These are phyloP conservation scores for Nothopassalora personata DNA, from an alignment of 2,329 filamentous ascomycete species.

Conservation along the genomic window DNA sequence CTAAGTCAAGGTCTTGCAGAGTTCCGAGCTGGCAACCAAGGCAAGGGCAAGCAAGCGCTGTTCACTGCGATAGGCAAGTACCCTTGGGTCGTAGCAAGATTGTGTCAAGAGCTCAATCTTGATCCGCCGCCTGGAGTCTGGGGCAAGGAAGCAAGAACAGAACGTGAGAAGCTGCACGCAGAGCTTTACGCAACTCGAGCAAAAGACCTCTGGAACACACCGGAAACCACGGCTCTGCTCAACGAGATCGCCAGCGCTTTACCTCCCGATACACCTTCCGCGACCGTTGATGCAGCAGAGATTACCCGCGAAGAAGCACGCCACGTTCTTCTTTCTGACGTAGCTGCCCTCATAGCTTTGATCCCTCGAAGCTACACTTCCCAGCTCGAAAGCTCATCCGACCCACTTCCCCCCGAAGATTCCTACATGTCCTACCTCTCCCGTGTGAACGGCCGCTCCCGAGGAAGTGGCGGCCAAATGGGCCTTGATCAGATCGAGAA, in stretches of 20 bases:
- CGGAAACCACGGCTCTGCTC: conserved; percentile 63
- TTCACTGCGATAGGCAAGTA: conserved; percentile 63
- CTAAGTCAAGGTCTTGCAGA: conserved; percentile 75
- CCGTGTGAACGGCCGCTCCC: neutral
- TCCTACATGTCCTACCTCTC: conserved; percentile 13
- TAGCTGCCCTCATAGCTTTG: conserved; percentile 62
- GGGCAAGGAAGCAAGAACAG: conserved; percentile 65
- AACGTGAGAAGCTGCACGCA: conserved; percentile 63
- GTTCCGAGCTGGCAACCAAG: conserved; percentile 61
- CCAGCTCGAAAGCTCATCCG: conserved; percentile 66
- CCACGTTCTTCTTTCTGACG: conserved; percentile 73
- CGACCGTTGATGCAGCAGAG: conserved; percentile 34
- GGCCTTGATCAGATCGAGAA: conserved; percentile 13
- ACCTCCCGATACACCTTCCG: conserved; percentile 35
- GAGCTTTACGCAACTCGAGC: conserved; percentile 70
- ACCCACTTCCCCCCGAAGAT: conserved; percentile 69
- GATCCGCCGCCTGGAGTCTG: conserved; percentile 74
- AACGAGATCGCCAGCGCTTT: conserved; percentile 60
- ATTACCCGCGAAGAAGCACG: conserved; percentile 59
- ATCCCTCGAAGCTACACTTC: conserved; percentile 62
- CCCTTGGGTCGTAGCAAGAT: conserved; percentile 76
- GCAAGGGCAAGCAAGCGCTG: conserved; percentile 61
- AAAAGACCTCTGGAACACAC: conserved; percentile 81
- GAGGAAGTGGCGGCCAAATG: conserved; percentile 1
- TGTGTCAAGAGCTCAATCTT: conserved; percentile 76